Conservation (phyloP, 2,329 filamentous ascomycete genomes). For the Polytolypa hystricis region DNA sequence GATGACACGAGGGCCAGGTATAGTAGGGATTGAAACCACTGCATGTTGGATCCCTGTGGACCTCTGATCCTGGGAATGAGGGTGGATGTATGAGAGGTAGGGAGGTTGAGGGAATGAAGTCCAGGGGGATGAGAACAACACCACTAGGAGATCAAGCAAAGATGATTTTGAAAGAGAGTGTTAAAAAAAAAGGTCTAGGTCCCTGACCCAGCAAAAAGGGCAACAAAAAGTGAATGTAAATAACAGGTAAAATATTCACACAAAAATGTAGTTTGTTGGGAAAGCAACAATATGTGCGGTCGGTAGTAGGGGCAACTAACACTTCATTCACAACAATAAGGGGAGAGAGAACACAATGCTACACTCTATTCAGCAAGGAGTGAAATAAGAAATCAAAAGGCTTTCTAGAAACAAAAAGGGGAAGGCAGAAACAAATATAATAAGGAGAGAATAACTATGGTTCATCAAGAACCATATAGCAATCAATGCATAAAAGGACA, state of each 20-base stretch:
- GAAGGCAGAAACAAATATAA: neutral
- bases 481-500: no score
- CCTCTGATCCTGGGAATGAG: no score
- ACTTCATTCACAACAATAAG: neutral
- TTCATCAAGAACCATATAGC: no score
- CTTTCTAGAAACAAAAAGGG: neutral
- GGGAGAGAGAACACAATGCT: neutral
- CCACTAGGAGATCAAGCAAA: neutral
- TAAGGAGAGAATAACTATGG: neutral
- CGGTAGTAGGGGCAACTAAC: neutral
- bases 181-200: neutral
- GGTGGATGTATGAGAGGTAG: neutral
- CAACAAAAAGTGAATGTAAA: neutral
- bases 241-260: neutral
- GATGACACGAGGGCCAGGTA: slow-evolving; percentile 20
- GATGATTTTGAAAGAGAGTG: neutral
- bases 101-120: neutral
- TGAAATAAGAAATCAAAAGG: neutral
- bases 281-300: neutral
- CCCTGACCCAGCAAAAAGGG: neutral
- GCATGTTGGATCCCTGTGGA: slow-evolving; percentile 10
- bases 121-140: neutral
- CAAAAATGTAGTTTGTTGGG: neutral
- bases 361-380: neutral
- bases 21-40: slow-evolving; percentile 14